Evolutionary conservation across 2,329 filamentous ascomycete species (phyloP).

Genomic region (Ampelomyces quisqualis): DNA sequence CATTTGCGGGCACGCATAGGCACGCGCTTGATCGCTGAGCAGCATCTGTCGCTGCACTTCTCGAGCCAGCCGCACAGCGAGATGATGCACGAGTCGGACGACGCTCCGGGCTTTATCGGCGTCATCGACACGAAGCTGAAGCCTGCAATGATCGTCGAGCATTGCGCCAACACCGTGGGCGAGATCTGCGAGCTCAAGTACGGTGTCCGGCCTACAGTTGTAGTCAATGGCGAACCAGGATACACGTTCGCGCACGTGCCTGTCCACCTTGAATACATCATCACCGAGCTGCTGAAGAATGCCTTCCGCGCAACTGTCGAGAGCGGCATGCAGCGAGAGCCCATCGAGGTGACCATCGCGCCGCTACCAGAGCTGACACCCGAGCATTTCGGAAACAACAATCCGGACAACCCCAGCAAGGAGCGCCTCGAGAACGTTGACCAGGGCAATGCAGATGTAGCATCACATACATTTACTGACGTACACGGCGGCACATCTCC

Average conservation of each 20-base stretch:
- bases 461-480: conserved; percentile 34
- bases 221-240: conserved; percentile 80
- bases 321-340: conserved; percentile 72
- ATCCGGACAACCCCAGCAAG: conserved; percentile 9
- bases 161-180: conserved; percentile 85
- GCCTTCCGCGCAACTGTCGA: conserved; percentile 93
- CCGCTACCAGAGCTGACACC: conserved; percentile 57
- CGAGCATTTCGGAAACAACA: conserved; percentile 16
- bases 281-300: conserved; percentile 95
- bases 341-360: conserved; percentile 89
- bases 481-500: conserved; percentile 18
- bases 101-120: conserved; percentile 70
- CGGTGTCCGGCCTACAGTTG: conserved; percentile 76
- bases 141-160: conserved; percentile 77
- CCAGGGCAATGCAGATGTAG: conserved; percentile 38
- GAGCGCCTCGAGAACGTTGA: conserved; percentile 27
- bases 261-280: conserved; percentile 95
- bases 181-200: conserved; percentile 98
- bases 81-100: conserved; percentile 47
- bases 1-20: conserved; percentile 93
- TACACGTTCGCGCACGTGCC: conserved; percentile 93
- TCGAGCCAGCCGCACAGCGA: conserved; percentile 71
- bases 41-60: conserved; percentile 88
- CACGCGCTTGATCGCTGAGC: conserved; percentile 89
- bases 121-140: conserved; percentile 90